Evolutionary conservation across 1,139 yeast species (phyloP), one percentile per base, ranked within the genome.

Genomic region (Arxiozyma slooffiae): DNA sequence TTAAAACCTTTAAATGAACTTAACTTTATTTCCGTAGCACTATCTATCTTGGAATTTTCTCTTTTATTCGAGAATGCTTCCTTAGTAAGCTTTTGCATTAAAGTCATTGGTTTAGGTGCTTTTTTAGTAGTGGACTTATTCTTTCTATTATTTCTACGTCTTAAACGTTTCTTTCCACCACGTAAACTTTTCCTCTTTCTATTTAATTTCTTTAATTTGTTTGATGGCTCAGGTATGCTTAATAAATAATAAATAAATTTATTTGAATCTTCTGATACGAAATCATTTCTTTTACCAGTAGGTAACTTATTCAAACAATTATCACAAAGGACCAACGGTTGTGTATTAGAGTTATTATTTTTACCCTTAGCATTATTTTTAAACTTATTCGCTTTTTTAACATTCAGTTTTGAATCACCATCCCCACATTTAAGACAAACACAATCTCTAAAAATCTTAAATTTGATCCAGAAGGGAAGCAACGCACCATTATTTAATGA

Each of bases 401-500:
- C 79, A 50, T 62, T 69, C 52, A 80, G 64, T 48, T 71, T 61
- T 1, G 64, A 56, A 41, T 77, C 81, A 36, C 55, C 60, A 20
- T 40, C 41, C 6, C 68, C 71, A 67, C 84, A 80, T 14, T 63
- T 52, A 1, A 58, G 53, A 63, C 85, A 80, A 49, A 67, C 70
- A 41, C 79, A 67, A 56, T 78, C 81, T 62, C 83, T 67, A 46
- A 78, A 76, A 47, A 68, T 72, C 53, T 67, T 66, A 59, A 79
- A 80, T 48, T 71, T 76, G 1, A 70, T 70, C 55, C 79, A 66
- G 57, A 72, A 77, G 52, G 66, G 67, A 58, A 81, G 71, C 21
- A 80, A 67, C 0, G 82, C 75, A 1, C 84, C 85, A 58, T 80
- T 80, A 3, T 75, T 68, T 8, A 78, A 61, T 3, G 79, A 69